Conservation (phyloP, 148 eudicot species). For the Vaccinium macrocarpon region DNA sequence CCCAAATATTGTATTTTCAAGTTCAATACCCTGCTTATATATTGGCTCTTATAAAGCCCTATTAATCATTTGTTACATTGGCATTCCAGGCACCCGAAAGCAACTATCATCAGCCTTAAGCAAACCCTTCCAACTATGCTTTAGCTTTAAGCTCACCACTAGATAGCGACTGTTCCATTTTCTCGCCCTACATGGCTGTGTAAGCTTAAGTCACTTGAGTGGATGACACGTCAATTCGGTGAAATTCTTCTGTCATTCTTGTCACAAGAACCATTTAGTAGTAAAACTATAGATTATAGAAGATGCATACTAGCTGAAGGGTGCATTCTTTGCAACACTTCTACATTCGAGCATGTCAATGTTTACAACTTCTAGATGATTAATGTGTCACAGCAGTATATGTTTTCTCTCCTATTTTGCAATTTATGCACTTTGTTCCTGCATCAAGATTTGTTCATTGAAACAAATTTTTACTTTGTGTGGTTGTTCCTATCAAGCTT, state of each 20-base stretch:
- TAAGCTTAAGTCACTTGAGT: not conserved
- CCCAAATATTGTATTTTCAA: not conserved
- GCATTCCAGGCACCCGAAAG: not conserved
- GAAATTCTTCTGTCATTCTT: slow-evolving; percentile 3
- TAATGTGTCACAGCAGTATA: not conserved
- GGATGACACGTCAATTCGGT: not conserved
- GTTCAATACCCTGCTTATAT: not conserved
- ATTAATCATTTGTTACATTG: not conserved
- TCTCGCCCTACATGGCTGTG: not conserved
- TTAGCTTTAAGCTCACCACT: not conserved
- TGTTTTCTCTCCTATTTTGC: not conserved
- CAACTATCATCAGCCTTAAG: not conserved
- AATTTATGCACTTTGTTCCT: not conserved
- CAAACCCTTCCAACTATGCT: not conserved
- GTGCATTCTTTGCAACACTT: not conserved
- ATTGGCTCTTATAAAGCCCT: not conserved
- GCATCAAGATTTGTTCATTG: not conserved
- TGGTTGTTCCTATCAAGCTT: not conserved
- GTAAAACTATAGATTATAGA: not conserved
- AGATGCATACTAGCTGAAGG: not conserved
- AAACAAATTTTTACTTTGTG: not conserved
- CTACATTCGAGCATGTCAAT: not conserved
- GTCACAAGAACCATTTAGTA: not conserved
- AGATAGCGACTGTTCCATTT: not conserved
- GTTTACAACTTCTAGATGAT: not conserved